These are phyloP conservation scores for Pseudocercospora cruenta DNA, from an alignment of 2,329 filamentous ascomycete species.

Conservation along the genomic window DNA sequence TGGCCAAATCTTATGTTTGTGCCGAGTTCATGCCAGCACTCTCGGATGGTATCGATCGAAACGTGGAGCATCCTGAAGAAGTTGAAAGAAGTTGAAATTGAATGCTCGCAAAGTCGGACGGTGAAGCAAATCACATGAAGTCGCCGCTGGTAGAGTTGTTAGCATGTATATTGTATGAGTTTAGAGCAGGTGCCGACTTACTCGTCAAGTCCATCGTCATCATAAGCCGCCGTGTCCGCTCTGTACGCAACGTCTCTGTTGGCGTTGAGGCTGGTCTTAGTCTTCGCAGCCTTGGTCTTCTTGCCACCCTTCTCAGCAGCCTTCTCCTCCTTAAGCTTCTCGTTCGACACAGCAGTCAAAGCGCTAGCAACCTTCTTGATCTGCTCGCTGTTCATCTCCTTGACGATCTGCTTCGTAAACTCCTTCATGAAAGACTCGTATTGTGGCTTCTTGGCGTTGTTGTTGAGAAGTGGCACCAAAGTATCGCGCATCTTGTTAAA, in stretches of 20 bases:
- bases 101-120: background rate
- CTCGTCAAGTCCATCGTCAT: conserved; percentile 75
- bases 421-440: conserved; percentile 90
- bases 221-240: conserved; percentile 76
- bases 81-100: background rate
- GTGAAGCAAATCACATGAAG: conserved; percentile 17
- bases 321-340: conserved; percentile 99
- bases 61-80: background rate
- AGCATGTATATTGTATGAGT: too few species aligned
- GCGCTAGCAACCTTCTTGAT: conserved; percentile 93
- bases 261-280: conserved; percentile 80
- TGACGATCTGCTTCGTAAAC: conserved; percentile 82
- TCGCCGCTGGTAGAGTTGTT: conserved; percentile 12
- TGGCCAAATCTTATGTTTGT: background rate
- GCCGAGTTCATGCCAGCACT: conserved; percentile 4
- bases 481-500: conserved; percentile 79
- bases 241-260: conserved; percentile 58
- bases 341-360: conserved; percentile 88
- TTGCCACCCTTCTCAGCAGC: conserved; percentile 89
- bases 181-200: too few species aligned
- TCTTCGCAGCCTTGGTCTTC: conserved; percentile 97
- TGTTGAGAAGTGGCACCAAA: conserved; percentile 75
- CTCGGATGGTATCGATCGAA: background rate
- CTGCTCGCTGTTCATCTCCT: conserved; percentile 86
- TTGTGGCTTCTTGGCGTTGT: conserved; percentile 82